Percentiles rank a stretch among this genome's conserved stretches.
These are phyloP conservation scores for Fusarium sp. DNA, from an alignment of 2,329 filamentous ascomycete genomes.

Conservation along the genomic window DNA sequence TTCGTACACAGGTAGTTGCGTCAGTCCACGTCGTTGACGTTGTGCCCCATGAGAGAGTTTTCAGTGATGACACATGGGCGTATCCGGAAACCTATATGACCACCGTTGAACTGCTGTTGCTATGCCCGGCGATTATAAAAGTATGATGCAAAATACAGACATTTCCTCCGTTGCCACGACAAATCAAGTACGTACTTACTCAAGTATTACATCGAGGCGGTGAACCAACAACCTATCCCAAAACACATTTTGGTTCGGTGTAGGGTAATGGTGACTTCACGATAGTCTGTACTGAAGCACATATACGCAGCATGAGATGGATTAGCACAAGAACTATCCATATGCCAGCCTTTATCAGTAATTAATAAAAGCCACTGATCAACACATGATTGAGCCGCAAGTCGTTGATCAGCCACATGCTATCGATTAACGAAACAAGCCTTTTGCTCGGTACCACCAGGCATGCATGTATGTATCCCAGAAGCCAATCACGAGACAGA, in stretches of 20 bases:
- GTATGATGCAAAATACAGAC: neutral
- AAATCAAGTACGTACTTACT: neutral
- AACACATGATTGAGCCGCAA: slow-evolving; percentile 14
- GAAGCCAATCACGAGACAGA: slow-evolving; percentile 29
- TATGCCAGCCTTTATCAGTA: neutral
- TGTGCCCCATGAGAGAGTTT: neutral
- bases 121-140: neutral
- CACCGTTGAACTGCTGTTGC: neutral
- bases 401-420: slow-evolving; percentile 24
- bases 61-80: neutral
- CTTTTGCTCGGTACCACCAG: slow-evolving; percentile 25
- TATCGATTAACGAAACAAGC: slow-evolving; percentile 35
- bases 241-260: neutral
- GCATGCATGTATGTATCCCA: slow-evolving; percentile 1
- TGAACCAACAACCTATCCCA: neutral
- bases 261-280: neutral
- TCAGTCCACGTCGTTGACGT: neutral
- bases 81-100: neutral
- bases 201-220: no score
- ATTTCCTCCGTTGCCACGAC: neutral
- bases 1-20: neutral
- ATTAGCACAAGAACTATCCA: neutral
- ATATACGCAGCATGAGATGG: neutral
- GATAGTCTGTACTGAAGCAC: neutral
- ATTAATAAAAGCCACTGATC: slow-evolving; percentile 17